phyloP scores from a whole-genome alignment of 257 asterid genomes.

The Galeopsis tetrahit region DNA sequence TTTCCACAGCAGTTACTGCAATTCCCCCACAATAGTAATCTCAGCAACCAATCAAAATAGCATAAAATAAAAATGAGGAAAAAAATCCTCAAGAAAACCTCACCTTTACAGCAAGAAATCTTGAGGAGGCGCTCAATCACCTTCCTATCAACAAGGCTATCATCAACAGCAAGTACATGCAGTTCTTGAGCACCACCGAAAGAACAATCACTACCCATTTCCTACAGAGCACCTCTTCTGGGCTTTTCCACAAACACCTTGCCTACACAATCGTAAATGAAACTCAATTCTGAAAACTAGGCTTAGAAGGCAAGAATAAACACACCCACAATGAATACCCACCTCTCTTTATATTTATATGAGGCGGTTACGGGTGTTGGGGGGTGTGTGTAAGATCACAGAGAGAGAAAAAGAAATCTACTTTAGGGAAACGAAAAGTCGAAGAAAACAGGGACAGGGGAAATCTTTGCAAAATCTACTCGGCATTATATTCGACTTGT shows the following conservation, averaged over 20 bases:
- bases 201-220: constrained; percentile 48
- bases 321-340: not conserved
- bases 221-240: constrained; percentile 11
- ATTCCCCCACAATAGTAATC: not conserved
- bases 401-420: constrained; percentile 67
- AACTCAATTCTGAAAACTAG: not conserved
- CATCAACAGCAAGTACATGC: constrained; percentile 92
- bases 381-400: constrained; percentile 40
- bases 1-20: constrained; percentile 90
- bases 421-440: constrained; percentile 57
- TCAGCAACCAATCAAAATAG: constrained; percentile 8
- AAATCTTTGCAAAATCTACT: constrained; percentile 78
- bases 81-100: not conserved
- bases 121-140: constrained; percentile 72
- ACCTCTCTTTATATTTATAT: constrained; percentile 20
- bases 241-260: constrained; percentile 15
- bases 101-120: constrained; percentile 81
- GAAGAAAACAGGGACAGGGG: constrained; percentile 48
- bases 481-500: constrained; percentile 68
- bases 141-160: constrained; percentile 72
- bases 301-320: constrained; percentile 23
- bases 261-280: not conserved
- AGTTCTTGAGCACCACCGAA: constrained; percentile 47
- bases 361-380: constrained; percentile 31
- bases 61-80: not conserved